phyloP scores from a whole-genome alignment of 177 flowering plant species.

The Vitis hybrid region DNA sequence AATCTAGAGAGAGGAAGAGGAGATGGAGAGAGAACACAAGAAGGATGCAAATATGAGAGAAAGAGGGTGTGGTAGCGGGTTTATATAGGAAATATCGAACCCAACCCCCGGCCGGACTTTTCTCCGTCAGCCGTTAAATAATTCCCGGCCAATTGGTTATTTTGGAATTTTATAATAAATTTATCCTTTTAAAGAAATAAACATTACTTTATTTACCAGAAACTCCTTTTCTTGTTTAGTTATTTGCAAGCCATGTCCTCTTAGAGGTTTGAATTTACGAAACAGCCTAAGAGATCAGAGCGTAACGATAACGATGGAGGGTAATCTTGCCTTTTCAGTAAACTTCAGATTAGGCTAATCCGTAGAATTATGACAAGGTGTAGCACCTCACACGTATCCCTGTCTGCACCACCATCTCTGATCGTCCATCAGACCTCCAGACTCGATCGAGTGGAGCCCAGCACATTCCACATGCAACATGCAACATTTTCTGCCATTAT shows the following conservation, averaged over 20 bases:
- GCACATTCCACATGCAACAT: too few species aligned
- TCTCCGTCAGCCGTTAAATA: slow-evolving; percentile 35
- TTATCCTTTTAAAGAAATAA: slow-evolving; percentile 13
- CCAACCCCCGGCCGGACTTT: slow-evolving; percentile 23
- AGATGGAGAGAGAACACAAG: slow-evolving; percentile 8
- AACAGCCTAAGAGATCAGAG: background rate
- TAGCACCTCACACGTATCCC: background rate
- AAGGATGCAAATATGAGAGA: slow-evolving; percentile 23
- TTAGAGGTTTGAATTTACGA: slow-evolving; percentile 7
- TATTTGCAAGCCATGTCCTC: slow-evolving; percentile 7
- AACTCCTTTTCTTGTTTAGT: background rate
- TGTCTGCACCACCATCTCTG: background rate
- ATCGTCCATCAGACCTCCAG: background rate
- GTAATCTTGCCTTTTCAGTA: background rate
- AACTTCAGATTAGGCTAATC: background rate
- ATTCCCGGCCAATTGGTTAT: slow-evolving; percentile 15
- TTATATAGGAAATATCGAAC: slow-evolving; percentile 56
- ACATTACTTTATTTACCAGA: background rate
- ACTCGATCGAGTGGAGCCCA: background rate
- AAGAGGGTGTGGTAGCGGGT: slow-evolving; percentile 30
- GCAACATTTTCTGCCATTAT: too few species aligned
- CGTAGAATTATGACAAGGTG: background rate
- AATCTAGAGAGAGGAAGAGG: slow-evolving; percentile 18
- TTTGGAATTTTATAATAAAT: slow-evolving; percentile 1
- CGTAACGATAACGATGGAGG: background rate